Percentiles rank a stretch among this genome's conserved stretches.
These are phyloP conservation scores for Neurospora intermedia DNA, from an alignment of 495 filamentous ascomycete genomes.

Conservation along the genomic window DNA sequence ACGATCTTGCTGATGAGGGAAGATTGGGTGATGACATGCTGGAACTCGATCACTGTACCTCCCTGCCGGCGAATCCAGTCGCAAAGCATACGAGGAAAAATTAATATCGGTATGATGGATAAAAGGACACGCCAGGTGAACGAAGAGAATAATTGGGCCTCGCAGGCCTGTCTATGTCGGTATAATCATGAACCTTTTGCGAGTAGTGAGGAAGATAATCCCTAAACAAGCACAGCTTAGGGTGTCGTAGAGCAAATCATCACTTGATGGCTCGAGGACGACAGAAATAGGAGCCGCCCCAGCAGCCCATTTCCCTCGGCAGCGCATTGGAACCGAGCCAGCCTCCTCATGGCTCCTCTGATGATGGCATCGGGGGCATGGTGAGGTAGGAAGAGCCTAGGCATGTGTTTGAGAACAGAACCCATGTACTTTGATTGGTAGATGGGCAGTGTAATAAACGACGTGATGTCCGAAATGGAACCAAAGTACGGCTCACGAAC, in stretches of 20 bases:
- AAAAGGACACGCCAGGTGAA: neutral
- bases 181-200: constrained; percentile 26
- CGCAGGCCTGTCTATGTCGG: constrained; percentile 29
- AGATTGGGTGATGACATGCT: constrained; percentile 22
- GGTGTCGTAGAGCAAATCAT: neutral
- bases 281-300: neutral
- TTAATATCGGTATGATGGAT: neutral
- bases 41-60: constrained; percentile 11
- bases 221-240: neutral
- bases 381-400: neutral
- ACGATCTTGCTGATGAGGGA: constrained; percentile 22
- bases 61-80: constrained; percentile 32
- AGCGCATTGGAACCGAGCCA: neutral
- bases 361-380: neutral
- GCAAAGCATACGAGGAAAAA: constrained; percentile 13
- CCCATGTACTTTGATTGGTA: neutral
- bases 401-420: neutral
- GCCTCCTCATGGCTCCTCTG: neutral
- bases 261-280: neutral
- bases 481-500: neutral
- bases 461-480: neutral
- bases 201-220: neutral
- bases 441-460: neutral
- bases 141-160: constrained; percentile 16
- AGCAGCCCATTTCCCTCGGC: neutral